Conservation (phyloP, 2,329 filamentous ascomycete genomes). For the Neurospora sp. region DNA sequence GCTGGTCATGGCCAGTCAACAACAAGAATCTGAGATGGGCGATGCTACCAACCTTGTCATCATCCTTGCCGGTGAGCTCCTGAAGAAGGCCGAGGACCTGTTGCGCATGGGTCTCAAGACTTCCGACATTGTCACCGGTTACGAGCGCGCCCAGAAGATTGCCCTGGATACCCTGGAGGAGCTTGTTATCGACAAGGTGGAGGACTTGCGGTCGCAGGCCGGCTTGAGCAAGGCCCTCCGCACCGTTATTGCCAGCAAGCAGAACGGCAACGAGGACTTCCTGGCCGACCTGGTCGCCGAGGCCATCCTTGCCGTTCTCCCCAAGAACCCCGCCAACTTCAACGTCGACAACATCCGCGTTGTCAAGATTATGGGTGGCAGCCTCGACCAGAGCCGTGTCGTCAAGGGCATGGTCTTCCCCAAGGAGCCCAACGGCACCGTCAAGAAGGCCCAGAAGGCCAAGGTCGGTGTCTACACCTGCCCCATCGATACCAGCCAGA, state of each 20-base stretch:
- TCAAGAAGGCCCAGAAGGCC: constrained; percentile 86
- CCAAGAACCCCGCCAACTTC: constrained; percentile 92
- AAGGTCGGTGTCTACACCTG: constrained; percentile 97
- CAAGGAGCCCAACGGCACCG: constrained; percentile 79
- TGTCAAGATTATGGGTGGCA: constrained; percentile 99
- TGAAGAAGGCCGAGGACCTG: constrained; percentile 95
- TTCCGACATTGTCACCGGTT: constrained; percentile 92
- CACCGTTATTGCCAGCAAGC: constrained; percentile 93
- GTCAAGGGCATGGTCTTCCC: constrained; percentile 98
- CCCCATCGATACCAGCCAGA: constrained; percentile 89
- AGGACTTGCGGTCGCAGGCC: constrained; percentile 66
- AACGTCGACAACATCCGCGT: constrained; percentile 98
- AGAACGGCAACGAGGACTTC: constrained; percentile 85
- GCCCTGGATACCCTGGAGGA: constrained; percentile 79
- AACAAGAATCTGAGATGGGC: constrained; percentile 98
- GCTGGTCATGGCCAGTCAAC: constrained; percentile 96
- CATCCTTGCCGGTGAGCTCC: constrained; percentile 83
- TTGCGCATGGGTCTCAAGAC: constrained; percentile 95
- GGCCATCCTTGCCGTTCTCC: constrained; percentile 73
- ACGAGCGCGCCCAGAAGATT: constrained; percentile 87
- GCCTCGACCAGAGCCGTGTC: constrained; percentile 84
- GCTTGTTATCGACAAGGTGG: constrained; percentile 81
- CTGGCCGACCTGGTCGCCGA: constrained; percentile 82
- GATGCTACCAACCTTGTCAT: constrained; percentile 98
- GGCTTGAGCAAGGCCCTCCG: constrained; percentile 92